Percentiles rank a stretch among this genome's conserved stretches.
Evolutionary conservation across 2,329 filamentous ascomycete species (phyloP).

Genomic region (Ophiobolus disseminans): DNA sequence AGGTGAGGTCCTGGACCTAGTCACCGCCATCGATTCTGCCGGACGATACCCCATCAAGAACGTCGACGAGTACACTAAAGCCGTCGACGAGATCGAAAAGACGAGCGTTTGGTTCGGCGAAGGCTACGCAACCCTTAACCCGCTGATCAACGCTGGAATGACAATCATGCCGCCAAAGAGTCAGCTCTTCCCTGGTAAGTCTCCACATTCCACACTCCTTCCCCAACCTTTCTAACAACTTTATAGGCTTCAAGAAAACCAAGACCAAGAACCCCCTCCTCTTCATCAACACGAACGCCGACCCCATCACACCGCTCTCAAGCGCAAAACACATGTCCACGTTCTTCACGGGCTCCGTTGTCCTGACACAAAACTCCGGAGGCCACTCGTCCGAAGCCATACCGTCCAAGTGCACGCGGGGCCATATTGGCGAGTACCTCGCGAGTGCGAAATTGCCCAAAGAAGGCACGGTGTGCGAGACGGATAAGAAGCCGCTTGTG

Average conservation of each 20-base stretch:
- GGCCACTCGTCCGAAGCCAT: not conserved
- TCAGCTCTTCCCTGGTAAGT: conserved; percentile 17
- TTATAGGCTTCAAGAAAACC: conserved; percentile 41
- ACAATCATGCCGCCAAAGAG: conserved; percentile 14
- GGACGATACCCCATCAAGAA: conserved; percentile 9
- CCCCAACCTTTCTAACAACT: not conserved
- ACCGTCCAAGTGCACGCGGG: conserved; percentile 6
- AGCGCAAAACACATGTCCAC: conserved; percentile 47
- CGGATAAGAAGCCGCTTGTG: conserved; percentile 10
- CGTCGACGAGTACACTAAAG: conserved; percentile 9
- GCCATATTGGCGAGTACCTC: conserved; percentile 11
- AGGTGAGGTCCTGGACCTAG: not conserved
- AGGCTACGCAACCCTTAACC: conserved; percentile 1
- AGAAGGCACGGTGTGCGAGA: conserved; percentile 13
- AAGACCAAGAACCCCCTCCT: conserved; percentile 56
- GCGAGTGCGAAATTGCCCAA: conserved; percentile 8
- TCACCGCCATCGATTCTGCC: conserved; percentile 14
- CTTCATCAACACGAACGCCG: conserved; percentile 61
- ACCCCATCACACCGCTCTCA: conserved; percentile 58
- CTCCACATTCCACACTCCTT: not conserved
- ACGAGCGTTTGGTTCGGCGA: conserved; percentile 6
- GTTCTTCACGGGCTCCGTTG: conserved; percentile 49
- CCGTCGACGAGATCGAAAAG: not conserved
- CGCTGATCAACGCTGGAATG: conserved; percentile 5
- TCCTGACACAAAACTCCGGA: conserved; percentile 39